Evolutionary conservation across 2,329 filamentous ascomycete species (phyloP), one percentile per base, ranked within the genome.

Genomic region (Colletotrichum phormii): DNA sequence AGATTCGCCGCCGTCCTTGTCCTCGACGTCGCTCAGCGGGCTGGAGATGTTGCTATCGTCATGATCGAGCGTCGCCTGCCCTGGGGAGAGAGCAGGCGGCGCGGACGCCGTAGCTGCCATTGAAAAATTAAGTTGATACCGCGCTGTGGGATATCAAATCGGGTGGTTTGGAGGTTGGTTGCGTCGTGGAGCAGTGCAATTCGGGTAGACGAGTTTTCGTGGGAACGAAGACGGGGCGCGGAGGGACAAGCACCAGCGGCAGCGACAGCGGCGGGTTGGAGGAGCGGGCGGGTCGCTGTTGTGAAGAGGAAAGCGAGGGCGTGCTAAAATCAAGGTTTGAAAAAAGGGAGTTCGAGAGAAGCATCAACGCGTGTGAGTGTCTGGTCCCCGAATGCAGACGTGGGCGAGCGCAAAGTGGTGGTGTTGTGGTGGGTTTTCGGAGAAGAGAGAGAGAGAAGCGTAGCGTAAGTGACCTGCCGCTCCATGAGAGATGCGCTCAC

Each of bases 11-110:
- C 86, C 89, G 74, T 94, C 92, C 78, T 90, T 90, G 78, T 97
- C 94, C 79, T 95, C 95, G 69, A 97, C 94, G 78, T 98, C 96
- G 84, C 95, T 98, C 77, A 98, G 88, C 78, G 95, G 97, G 82
- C 96, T 98, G 51, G 95, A 98, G 65, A 93, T 88, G 80, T 91
- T 92, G 81, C 93, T 94, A 78, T 92, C 91, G 77, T 89, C 89
- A 75, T 85, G 84, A 78, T 89, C 88, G 75, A 84, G 83, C 62
- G 82, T 79, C 72, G 85, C 82, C 75, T 84, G 83, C 72, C 80
- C 79, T 63, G 88, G 86, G 74, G 87, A 85, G 77, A 86, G 85
- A 76, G 86, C 86, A 77, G 84, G 83, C 77, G 85, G 82, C 79
- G 85, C 83, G 77, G 87, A 83, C 77, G 85, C 85, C 79, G 86